Base-by-base conservation (phyloP, 257 asterid genomes). In the Solanum paucissectum region DNA sequence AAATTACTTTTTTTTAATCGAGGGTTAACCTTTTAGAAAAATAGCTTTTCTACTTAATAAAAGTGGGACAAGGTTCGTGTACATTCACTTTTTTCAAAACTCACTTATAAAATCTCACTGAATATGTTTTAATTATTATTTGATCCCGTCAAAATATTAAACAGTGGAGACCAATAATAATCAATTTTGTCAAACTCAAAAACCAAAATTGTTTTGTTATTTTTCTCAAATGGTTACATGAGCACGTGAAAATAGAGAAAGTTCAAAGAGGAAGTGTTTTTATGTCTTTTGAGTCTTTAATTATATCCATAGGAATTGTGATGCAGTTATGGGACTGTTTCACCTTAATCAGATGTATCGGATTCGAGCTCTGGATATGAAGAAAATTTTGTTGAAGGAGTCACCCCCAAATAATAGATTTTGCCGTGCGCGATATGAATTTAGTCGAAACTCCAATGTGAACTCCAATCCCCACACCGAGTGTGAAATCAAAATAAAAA, bases 321-420 rank as follows among this genome's bases (percentile, higher is more conserved):
- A 16, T 49, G 3, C 1, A 49, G 23, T 49, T 1, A 0, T 52
- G 21, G 0, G 0, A 52, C 0, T 52, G 9, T 1, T 5, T 52
- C 18, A 52, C 8, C 4, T 16, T 52, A 52, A 52, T 52, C 3
- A 52, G 3, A 52, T 16, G 0, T 52, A 14, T 16, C 4, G 0
- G 1, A 52, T 52, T 52, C 1, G 2, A 44, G 52, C 16, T 12
- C 2, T 44, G 52, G 2, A 12, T 44, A 44, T 44, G 0, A 44
- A 12, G 5, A 44, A 44, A 44, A 14, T 5, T 49, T 16, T 52
- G 0, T 52, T 16, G 8, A 52, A 16, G 16, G 3, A 0, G 0
- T 16, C 60, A 5, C 3, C 8, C 1, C 0, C 1, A 0, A 52
- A 16, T 6, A 1, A 52, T 5, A 5, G 0, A 0, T 5, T 7